Base-by-base conservation (phyloP, 176 grass and related monocot species). In the Eleusine coracana region DNA sequence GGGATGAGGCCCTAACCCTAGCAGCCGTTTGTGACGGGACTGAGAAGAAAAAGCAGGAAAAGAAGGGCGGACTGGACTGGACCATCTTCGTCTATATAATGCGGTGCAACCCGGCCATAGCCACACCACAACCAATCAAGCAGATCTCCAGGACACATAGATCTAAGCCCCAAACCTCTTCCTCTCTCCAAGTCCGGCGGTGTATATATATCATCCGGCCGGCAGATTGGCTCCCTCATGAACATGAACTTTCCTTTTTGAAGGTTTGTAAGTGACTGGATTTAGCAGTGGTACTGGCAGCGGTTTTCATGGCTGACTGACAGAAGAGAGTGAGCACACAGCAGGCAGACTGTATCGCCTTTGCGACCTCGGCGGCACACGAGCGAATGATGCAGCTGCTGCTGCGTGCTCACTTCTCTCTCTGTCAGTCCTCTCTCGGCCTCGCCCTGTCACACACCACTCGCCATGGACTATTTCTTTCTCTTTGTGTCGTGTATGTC, bases 291-390 rank as follows among this genome's bases (percentile, higher is more conserved):
- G 39, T 11, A 28, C 27, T 5, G 59, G 10, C 4, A 18, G 51
- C 13, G 9, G 49, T 52, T 54, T 44, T 16, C 84, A 77, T 77
- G 85, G 86, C 79, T 36, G 55, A 82, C 37, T 88, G 87, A 88
- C 69, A 88, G 87, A 84, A 84, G 87, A 88, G 87, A 88, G 87
- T 88, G 87, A 84, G 87, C 87, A 88, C 87, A 80, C 61, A 84
- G 75, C 60, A 59, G 81, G 27, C 60, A 88, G 68, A 84, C 75
- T 79, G 81, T 75, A 84, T 73, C 80, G 82, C 21, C 27, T 74
- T 29, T 55, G 12, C 23, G 42, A 38, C 3, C 51, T 3, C 7
- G 38, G 6, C 58, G 59, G n/a, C 46, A 20, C 58, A 72, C 29
- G 65, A 40, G 66, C 18, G 49, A 83, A 80, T 80, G 87, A 74